Evolutionary conservation across 257 asterid species (phyloP).

Genomic region (Perilla frutescens): DNA sequence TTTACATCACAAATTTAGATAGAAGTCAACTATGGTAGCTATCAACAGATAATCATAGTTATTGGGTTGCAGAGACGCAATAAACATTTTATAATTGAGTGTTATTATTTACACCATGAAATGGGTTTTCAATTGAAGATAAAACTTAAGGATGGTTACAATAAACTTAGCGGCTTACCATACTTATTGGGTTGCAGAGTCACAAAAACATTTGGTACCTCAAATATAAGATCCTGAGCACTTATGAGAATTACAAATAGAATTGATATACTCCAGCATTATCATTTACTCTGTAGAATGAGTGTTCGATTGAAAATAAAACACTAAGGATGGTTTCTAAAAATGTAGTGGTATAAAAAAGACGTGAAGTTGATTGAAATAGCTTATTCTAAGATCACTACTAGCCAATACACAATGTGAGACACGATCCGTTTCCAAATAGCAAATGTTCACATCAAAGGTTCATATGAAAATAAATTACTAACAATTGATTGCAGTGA

Average conservation of each 20-base stretch:
- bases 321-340: neutral
- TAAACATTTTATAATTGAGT: neutral
- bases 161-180: neutral
- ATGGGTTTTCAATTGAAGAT: neutral
- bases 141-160: neutral
- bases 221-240: neutral
- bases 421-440: neutral
- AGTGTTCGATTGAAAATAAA: neutral
- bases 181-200: neutral
- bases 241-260: neutral
- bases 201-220: neutral
- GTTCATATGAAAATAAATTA: neutral
- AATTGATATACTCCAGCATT: neutral
- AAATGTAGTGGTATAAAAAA: neutral
- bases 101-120: neutral
- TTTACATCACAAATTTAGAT: neutral
- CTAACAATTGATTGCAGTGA: slow-evolving; percentile 1
- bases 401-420: slow-evolving; percentile 17
- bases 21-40: neutral
- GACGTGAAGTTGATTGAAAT: neutral
- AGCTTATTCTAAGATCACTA: neutral
- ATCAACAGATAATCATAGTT: slow-evolving; percentile 3
- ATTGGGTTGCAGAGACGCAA: neutral
- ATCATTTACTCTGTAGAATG: neutral
- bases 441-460: neutral